Evolutionary conservation across 1,284 basidiomycete species (phyloP), one percentile per base, ranked within the genome.

Genomic region (Ceratobasidium sp.): DNA sequence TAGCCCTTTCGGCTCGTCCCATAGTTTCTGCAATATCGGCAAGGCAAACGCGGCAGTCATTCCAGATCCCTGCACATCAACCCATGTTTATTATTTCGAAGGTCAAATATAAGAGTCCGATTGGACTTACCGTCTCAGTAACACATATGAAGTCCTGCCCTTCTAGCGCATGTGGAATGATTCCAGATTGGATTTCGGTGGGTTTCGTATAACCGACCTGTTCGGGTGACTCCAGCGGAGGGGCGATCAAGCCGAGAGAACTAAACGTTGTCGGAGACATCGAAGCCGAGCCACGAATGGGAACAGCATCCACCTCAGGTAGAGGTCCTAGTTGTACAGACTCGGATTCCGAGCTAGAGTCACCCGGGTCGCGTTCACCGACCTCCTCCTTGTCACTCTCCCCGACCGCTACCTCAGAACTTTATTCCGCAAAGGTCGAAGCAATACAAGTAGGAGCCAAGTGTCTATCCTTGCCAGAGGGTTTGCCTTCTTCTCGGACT

Each of bases 1-100:
- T 66, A 98, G 88, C 26, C 95, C 94, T 79, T 92, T 91, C 28
- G 98, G 98, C 66, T 98, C 91, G 74, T 98, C 94, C 96, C 96
- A 99, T 79, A 99, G 83, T 76, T 94, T 95, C 82, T 99, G 97
- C 44, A 99, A 85, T 74, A 99, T 97, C 5, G 98, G 98, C 5
- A 99, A 84, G 21, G 94, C 94, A 83, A 99, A 99, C 2, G 98
- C 98, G 11, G 96, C 98, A 0, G 98, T 99, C 84, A 99, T 99
- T 77, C 98, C 98, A 18, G 94, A 96, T 58, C 98, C 98, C 74
- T 76, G 47, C 11, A 23, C 11, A 14, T 18, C 21, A 69, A 67
- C 35, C 35, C 35, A 28, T 23, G 30, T 38, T 5, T 26, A 26
- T 23, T 14, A 47, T 30, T n/a, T 62, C 41, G 44, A 23, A 4